Evolutionary conservation across 345 rosid genomes (phyloP).

Genomic region (Pseudoturritis turrita): DNA sequence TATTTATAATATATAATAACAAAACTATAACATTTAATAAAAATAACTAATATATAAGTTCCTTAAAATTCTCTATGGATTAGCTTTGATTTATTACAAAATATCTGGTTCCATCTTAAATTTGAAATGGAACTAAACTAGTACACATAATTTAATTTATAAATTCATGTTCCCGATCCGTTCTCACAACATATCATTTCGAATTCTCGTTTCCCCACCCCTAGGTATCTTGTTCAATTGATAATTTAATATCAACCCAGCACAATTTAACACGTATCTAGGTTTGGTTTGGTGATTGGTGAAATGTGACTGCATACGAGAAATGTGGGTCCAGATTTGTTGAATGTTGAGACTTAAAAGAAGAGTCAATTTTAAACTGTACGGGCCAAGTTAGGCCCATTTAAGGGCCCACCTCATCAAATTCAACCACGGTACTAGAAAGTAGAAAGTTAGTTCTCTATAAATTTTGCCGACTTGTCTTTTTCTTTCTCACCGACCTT

Average conservation of each 20-base stretch:
- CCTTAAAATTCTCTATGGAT: too few relatives aligned
- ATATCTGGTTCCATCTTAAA: too few relatives aligned
- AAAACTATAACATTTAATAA: too few relatives aligned
- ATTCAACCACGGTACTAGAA: background rate
- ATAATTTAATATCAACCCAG: background rate
- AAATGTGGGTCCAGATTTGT: background rate
- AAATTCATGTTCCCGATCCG: too few relatives aligned
- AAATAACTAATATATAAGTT: too few relatives aligned
- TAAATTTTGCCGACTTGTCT: background rate
- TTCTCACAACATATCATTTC: too few relatives aligned
- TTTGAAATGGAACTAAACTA: too few relatives aligned
- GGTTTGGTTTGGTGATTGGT: background rate
- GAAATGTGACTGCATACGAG: background rate
- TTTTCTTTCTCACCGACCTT: constrained; percentile 16
- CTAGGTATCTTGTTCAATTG: too few relatives aligned
- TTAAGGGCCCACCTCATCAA: background rate
- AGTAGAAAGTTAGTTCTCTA: background rate
- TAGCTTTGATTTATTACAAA: too few relatives aligned
- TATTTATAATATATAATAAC: too few relatives aligned
- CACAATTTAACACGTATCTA: background rate
- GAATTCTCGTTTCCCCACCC: too few relatives aligned
- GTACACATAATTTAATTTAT: too few relatives aligned
- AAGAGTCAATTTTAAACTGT: background rate
- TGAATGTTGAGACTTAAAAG: background rate
- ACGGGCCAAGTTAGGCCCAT: constrained; percentile 18